A percentile compares a stretch with the other conserved stretches of the same genome.
Conservation (phyloP, 23 red algal genomes). For the Gracilaria domingensis region DNA sequence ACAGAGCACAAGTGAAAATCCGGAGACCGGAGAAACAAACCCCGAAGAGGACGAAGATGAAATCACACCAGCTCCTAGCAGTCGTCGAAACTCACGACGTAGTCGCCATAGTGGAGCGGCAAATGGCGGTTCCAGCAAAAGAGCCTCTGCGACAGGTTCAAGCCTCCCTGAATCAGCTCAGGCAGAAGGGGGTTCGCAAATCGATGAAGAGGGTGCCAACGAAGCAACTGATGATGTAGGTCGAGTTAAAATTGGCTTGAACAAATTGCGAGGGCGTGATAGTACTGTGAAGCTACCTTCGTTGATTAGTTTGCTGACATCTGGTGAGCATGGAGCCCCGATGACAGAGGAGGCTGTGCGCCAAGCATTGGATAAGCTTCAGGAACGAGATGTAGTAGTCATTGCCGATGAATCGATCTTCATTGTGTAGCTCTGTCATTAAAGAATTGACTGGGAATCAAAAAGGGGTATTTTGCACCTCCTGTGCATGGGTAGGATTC, state of each 20-base stretch:
- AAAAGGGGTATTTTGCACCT: no score
- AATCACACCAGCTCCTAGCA: slow-evolving; percentile 27
- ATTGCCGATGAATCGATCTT: slow-evolving; percentile 69
- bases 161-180: slow-evolving; percentile 57
- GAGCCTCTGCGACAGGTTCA: background rate
- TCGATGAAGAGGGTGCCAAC: background rate
- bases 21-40: background rate
- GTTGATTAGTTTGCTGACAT: slow-evolving; percentile 30
- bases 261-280: slow-evolving; percentile 49
- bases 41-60: slow-evolving; percentile 56
- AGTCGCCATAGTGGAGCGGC: background rate
- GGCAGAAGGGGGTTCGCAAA: slow-evolving; percentile 47
- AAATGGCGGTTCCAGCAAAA: background rate
- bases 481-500: no score
- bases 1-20: background rate
- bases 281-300: slow-evolving; percentile 42
- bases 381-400: slow-evolving; percentile 56
- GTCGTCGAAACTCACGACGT: background rate
- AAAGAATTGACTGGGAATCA: no score
- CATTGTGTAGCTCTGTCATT: slow-evolving; percentile 49
- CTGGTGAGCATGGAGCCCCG: background rate
- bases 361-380: slow-evolving; percentile 29
- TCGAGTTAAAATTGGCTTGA: slow-evolving; percentile 44
- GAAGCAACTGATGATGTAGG: slow-evolving; percentile 12
- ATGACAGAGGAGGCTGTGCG: slow-evolving; percentile 45